Base-by-base conservation (phyloP, 345 rosid genomes). In the Lenwebbia sp. region DNA sequence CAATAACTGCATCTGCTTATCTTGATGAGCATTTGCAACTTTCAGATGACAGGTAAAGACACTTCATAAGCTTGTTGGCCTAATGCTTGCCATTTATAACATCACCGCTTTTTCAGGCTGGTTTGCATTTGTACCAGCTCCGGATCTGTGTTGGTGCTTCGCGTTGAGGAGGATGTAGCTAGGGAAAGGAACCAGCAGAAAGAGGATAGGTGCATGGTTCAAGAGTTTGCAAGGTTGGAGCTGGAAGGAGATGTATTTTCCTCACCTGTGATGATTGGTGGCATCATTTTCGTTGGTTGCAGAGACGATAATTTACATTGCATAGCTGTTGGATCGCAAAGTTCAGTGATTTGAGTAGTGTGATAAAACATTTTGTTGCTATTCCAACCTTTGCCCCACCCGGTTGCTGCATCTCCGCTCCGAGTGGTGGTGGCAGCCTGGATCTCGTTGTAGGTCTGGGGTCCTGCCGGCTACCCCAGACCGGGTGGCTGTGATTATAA, bases 201-300 rank as follows among this genome's bases (percentile, higher is more conserved):
- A 33, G 78, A 85, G 81, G 26, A 70, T 70, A 70, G 81, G 57
- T 30, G 75, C 54, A 53, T 13, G 88, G 99, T 95, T 87, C 87
- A 83, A 86, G 96, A 95, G 91, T 89, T 93, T 50, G 91, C 93
- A 6, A 91, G 89, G 81, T 30, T 91, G 86, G 90, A 93, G 86
- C 92, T 96, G 25, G 90, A 88, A 25, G 98, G 93, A 76, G 95
- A 96, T 57, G 90, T 96, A 78, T 97, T 96, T 89, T 97, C 99
- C 62, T 97, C 98, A 28, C 98, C 99, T 13, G 95, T 96, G 90
- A 94, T 96, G 99, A 88, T 96, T 12, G 96, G 96, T n/a, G 98
- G 99, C 70, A 74, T 91, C 88, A 92, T 97, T 84, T 97, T 96
- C 89, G 94, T 96, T 51, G 99, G 99, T 56, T 95, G 98, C 86